Evolutionary conservation across 225 moss, liverwort and hornwort species (phyloP).

Genomic region (Anthoceros angustus): DNA sequence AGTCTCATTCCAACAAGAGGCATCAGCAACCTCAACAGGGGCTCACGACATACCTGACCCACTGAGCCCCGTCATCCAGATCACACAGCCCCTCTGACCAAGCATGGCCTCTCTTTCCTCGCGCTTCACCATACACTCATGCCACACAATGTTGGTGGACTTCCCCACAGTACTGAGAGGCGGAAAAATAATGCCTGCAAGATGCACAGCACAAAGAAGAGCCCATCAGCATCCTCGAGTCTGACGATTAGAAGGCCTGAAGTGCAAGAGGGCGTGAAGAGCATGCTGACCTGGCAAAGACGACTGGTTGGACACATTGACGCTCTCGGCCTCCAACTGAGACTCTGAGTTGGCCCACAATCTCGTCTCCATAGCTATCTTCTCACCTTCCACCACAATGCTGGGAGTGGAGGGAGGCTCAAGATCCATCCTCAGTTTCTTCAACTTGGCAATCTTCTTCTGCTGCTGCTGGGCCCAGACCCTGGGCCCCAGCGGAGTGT

Average conservation of each 20-base stretch:
- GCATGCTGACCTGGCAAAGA: not conserved
- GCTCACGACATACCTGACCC: slow-evolving; percentile 7
- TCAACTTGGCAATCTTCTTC: slow-evolving; percentile 2
- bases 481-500: not conserved
- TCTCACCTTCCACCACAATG: slow-evolving; percentile 1
- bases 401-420: not conserved
- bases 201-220: not conserved
- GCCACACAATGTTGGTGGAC: slow-evolving; percentile 39
- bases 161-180: slow-evolving; percentile 26
- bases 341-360: slow-evolving; percentile 1
- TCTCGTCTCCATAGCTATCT: not conserved
- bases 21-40: not conserved
- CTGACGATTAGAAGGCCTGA: not conserved
- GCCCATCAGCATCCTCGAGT: not conserved
- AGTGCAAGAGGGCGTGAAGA: not conserved
- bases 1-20: not conserved
- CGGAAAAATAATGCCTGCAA: slow-evolving; percentile 19
- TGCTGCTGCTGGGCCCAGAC: slow-evolving; percentile 3
- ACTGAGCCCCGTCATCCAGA: slow-evolving; percentile 56
- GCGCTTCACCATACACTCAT: slow-evolving; percentile 29
- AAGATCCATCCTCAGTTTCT: not conserved
- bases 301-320: slow-evolving; percentile 3
- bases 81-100: slow-evolving; percentile 43
- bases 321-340: not conserved
- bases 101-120: slow-evolving; percentile 28